A percentile compares a stretch with the other conserved stretches of the same genome.
phyloP scores from a whole-genome alignment of 768 basidiomycete species.

The Epithele typhae region DNA sequence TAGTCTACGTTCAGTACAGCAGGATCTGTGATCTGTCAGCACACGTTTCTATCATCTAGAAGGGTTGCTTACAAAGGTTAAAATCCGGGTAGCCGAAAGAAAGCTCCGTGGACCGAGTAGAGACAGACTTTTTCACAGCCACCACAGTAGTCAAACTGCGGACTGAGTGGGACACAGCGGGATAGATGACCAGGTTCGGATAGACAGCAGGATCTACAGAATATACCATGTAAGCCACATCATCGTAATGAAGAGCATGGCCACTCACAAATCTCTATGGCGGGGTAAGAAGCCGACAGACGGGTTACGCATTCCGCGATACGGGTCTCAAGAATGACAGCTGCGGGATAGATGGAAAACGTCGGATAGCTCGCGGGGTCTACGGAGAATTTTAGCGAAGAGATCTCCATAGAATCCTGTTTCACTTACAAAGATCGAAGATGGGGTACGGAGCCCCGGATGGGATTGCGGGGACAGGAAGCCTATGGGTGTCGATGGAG shows the following conservation, averaged over 20 bases:
- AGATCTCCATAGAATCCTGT: not conserved
- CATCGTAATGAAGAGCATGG: not conserved
- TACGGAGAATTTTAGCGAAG: constrained; percentile 12
- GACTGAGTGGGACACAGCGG: constrained; percentile 17
- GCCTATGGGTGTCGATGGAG: constrained; percentile 2
- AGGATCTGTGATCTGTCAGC: constrained; percentile 8
- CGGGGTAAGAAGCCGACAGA: constrained; percentile 19
- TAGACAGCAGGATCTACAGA: constrained; percentile 35
- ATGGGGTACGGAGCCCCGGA: constrained; percentile 29
- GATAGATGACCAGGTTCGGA: constrained; percentile 39
- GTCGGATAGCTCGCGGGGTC: constrained; percentile 37
- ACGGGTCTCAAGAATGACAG: constrained; percentile 1
- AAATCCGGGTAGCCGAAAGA: constrained; percentile 8
- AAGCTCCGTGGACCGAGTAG: not conserved
- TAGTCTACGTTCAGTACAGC: not conserved
- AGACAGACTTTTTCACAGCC: not conserved
- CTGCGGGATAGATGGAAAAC: constrained; percentile 27
- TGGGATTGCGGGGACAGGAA: constrained; percentile 8
- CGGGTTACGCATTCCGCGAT: constrained; percentile 1
- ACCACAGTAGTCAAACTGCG: too few species aligned
- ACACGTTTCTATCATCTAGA: too few species aligned
- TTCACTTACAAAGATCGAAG: constrained; percentile 25
- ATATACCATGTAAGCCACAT: not conserved
- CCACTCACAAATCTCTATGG: constrained; percentile 22
- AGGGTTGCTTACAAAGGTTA: not conserved